These are phyloP conservation scores for Xylaria sp. DNA, from an alignment of 2,329 filamentous ascomycete species.

Conservation along the genomic window DNA sequence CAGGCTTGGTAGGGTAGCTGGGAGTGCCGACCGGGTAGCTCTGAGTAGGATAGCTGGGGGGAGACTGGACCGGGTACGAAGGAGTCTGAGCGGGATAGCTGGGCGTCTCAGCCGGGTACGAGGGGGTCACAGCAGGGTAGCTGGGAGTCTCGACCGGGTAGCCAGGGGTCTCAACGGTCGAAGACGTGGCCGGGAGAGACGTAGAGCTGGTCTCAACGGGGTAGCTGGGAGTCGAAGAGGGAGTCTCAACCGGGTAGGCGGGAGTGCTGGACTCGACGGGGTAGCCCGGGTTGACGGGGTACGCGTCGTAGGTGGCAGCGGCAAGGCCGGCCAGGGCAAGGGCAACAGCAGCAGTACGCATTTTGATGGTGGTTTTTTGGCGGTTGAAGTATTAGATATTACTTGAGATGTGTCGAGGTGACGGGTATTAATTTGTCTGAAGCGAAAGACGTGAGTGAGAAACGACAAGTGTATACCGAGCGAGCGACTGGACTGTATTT, in stretches of 20 bases:
- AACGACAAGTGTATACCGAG: constrained; percentile 29
- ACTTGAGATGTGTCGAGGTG: constrained; percentile 30
- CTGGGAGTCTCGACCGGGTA: constrained; percentile 13
- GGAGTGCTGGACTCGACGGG: constrained; percentile 20
- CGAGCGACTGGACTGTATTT: constrained; percentile 32
- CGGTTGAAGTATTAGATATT: constrained; percentile 32
- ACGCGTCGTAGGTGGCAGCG: constrained; percentile 26
- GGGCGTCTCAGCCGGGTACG: constrained; percentile 8
- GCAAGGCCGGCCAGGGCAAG: constrained; percentile 28
- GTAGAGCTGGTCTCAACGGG: neutral
- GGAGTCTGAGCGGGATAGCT: constrained; percentile 14
- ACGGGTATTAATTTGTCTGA: constrained; percentile 27
- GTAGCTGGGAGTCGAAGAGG: constrained; percentile 6
- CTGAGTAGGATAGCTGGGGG: constrained; percentile 16
- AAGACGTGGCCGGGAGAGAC: constrained; percentile 3
- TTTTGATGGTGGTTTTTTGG: constrained; percentile 26
- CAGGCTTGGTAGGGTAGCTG: neutral
- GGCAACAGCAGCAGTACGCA: constrained; percentile 29
- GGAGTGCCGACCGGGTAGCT: neutral
- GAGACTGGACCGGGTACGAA: no score
- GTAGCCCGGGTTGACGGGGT: constrained; percentile 24
- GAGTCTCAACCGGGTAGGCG: neutral
- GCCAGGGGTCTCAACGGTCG: neutral
- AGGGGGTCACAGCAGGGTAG: constrained; percentile 11
- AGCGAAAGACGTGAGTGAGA: constrained; percentile 29